A percentile compares a stretch with the other conserved stretches of the same genome.
phyloP scores from a whole-genome alignment of 768 basidiomycete species.

The Calocera viscosa region DNA sequence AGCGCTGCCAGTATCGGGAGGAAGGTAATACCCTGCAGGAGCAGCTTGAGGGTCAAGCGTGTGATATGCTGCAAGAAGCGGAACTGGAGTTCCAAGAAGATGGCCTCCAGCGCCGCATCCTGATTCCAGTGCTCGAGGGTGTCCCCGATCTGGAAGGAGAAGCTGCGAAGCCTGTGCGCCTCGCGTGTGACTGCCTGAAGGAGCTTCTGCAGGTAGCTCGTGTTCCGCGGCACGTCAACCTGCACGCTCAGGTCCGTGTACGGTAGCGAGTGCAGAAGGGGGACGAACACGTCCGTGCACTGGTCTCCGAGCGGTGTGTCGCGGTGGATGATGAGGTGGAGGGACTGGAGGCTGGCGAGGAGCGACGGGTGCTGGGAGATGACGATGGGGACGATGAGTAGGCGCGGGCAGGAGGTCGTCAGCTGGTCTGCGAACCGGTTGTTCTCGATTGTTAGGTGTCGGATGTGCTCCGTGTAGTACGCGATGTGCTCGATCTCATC shows the following conservation, averaged over 20 bases:
- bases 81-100: background rate
- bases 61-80: background rate
- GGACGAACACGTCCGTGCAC: constrained; percentile 6
- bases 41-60: background rate
- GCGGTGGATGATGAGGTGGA: constrained; percentile 1
- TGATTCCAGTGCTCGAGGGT: constrained; percentile 7
- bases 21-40: background rate
- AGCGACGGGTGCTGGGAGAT: background rate
- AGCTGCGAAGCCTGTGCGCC: background rate
- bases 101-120: background rate
- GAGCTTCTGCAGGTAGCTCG: constrained; percentile 4
- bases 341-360: background rate
- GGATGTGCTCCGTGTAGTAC: background rate
- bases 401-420: background rate
- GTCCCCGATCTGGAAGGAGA: constrained; percentile 7
- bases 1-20: background rate
- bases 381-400: background rate
- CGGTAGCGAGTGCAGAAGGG: background rate
- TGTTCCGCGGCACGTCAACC: constrained; percentile 3
- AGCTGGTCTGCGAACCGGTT: constrained; percentile 4
- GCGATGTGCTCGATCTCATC: background rate
- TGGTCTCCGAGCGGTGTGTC: background rate
- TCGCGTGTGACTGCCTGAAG: background rate
- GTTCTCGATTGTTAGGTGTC: constrained; percentile 4
- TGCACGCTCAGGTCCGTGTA: background rate